Conservation (phyloP, 2,329 filamentous ascomycete genomes). For the Penicillium sp. region DNA sequence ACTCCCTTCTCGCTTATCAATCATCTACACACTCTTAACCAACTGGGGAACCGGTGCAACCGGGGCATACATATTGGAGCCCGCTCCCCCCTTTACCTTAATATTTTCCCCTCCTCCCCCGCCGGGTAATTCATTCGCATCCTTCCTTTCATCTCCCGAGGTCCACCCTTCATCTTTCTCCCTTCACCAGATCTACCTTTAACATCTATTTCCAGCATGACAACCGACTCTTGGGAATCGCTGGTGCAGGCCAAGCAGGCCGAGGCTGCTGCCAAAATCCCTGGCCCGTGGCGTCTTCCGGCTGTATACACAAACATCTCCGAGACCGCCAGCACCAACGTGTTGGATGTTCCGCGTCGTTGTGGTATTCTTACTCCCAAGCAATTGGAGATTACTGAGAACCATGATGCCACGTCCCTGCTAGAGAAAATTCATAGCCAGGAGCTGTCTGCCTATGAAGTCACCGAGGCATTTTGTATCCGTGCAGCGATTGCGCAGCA, state of each 20-base stretch:
- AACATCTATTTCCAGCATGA: neutral
- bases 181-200: neutral
- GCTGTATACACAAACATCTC: slow-evolving; percentile 1
- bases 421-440: slow-evolving; percentile 2
- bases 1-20: no score
- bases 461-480: slow-evolving; percentile 34
- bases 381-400: slow-evolving; percentile 45
- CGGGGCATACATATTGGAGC: neutral
- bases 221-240: neutral
- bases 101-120: no score
- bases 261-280: slow-evolving; percentile 27
- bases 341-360: slow-evolving; percentile 16
- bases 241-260: slow-evolving; percentile 17
- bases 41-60: no score
- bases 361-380: slow-evolving; percentile 42
- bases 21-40: no score
- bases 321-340: neutral
- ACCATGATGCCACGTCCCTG: slow-evolving; percentile 4
- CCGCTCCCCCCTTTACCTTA: neutral
- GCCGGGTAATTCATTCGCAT: neutral
- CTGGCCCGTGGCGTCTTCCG: slow-evolving; percentile 28
- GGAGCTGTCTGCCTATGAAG: slow-evolving; percentile 10
- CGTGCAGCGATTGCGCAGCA: slow-evolving; percentile 37
- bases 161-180: no score
- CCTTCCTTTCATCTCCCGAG: no score